phyloP scores from a whole-genome alignment of 768 basidiomycete genomes.

The Russula griseocarnosa region DNA sequence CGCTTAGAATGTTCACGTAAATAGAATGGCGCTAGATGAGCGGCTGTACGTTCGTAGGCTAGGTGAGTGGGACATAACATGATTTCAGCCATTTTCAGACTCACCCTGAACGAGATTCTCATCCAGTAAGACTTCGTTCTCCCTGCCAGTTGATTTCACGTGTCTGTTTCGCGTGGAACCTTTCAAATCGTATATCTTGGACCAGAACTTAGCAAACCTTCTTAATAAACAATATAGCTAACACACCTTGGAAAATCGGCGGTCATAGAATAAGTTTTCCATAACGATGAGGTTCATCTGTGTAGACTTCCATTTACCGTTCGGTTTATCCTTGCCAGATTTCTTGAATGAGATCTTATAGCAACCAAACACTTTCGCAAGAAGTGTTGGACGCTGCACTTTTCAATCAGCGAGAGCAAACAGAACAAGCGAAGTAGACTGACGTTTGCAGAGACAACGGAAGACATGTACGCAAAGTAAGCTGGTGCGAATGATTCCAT shows the following conservation, averaged over 20 bases:
- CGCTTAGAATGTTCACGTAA: constrained; percentile 95
- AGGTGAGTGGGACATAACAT: not conserved
- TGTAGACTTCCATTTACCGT: constrained; percentile 68
- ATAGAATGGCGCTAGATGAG: constrained; percentile 85
- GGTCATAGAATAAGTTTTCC: constrained; percentile 96
- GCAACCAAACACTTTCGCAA: constrained; percentile 96
- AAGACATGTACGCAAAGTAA: constrained; percentile 97
- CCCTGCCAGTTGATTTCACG: constrained; percentile 83
- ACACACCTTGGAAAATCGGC: constrained; percentile 80
- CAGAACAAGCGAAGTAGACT: constrained; percentile 32
- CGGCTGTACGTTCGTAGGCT: constrained; percentile 45
- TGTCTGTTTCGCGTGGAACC: constrained; percentile 93
- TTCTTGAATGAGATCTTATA: constrained; percentile 91
- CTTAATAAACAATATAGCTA: not conserved
- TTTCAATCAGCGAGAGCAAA: constrained; percentile 9
- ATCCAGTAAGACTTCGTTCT: constrained; percentile 92
- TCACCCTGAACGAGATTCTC: constrained; percentile 92
- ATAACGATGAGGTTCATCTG: constrained; percentile 96
- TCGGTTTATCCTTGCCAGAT: constrained; percentile 61
- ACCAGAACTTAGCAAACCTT: not conserved
- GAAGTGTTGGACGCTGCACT: constrained; percentile 80
- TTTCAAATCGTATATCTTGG: constrained; percentile 92
- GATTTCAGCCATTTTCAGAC: constrained; percentile 10
- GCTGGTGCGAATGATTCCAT: constrained; percentile 97
- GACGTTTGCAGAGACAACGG: constrained; percentile 82